Evolutionary conservation across 331 rosid species (phyloP).

Genomic region (Ulmus americana): DNA sequence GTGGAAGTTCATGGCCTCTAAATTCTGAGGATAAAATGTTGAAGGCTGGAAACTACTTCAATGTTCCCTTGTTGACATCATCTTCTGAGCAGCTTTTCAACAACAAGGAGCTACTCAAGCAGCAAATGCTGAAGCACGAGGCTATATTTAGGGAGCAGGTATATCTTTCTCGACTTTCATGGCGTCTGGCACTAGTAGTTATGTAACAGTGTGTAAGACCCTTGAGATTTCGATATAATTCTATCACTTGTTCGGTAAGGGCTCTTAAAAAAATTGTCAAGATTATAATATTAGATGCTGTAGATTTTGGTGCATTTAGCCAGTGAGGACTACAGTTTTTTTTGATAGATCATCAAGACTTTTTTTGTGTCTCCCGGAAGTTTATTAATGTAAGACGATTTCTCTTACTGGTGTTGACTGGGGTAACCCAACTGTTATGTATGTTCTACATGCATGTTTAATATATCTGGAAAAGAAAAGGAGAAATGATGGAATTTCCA

Average conservation of each 20-base stretch:
- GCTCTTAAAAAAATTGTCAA: neutral
- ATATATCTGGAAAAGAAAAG: neutral
- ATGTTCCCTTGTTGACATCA: slow-evolving; percentile 21
- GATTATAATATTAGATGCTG: neutral
- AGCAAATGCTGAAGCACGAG: slow-evolving; percentile 68
- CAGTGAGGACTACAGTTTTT: neutral
- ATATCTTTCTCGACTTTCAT: slow-evolving; percentile 14
- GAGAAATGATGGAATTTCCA: neutral
- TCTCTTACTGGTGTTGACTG: neutral
- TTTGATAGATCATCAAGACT: neutral
- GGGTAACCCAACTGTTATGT: neutral
- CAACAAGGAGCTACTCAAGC: slow-evolving; percentile 54
- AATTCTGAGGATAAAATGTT: slow-evolving; percentile 22
- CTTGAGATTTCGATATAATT: neutral
- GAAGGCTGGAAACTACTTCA: slow-evolving; percentile 21
- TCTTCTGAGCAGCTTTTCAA: slow-evolving; percentile 25
- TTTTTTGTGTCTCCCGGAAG: neutral
- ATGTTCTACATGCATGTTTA: neutral
- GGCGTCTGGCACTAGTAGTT: neutral
- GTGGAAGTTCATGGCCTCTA: slow-evolving; percentile 38
- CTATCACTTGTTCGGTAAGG: neutral
- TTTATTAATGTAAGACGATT: neutral
- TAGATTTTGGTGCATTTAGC: neutral
- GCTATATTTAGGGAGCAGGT: slow-evolving; percentile 67
- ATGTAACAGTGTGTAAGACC: neutral